These are phyloP conservation scores for Lunasporangiospora selenospora DNA, from an alignment of 192 early-diverging fungal species.

Conservation along the genomic window DNA sequence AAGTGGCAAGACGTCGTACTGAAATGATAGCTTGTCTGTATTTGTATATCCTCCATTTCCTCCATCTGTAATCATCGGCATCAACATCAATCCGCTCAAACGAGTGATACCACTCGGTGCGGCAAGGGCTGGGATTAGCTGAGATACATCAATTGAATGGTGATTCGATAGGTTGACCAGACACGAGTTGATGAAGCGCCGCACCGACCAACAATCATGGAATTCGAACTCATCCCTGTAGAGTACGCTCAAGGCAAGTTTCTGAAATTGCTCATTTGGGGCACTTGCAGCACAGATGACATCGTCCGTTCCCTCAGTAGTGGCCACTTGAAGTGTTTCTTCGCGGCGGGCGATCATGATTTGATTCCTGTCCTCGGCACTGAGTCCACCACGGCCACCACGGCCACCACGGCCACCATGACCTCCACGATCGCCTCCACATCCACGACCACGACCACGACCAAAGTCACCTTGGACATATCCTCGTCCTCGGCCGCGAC, in stretches of 20 bases:
- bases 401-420: no score
- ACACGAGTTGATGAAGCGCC: slow-evolving; percentile 31
- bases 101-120: slow-evolving; percentile 9
- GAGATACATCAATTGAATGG: slow-evolving; percentile 21
- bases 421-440: no score
- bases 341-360: slow-evolving; percentile 8
- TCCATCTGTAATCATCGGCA: slow-evolving; percentile 36
- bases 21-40: slow-evolving; percentile 27
- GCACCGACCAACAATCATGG: slow-evolving; percentile 2
- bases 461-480: background rate
- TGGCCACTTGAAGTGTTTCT: slow-evolving; percentile 11
- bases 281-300: slow-evolving; percentile 13
- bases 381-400: background rate
- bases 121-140: slow-evolving; percentile 22
- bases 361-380: background rate
- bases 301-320: slow-evolving; percentile 43
- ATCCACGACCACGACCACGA: background rate
- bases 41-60: no score
- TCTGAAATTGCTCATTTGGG: background rate
- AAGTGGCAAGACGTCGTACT: slow-evolving; percentile 47
- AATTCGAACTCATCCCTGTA: slow-evolving; percentile 3
- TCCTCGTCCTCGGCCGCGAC: background rate
- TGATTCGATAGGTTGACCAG: slow-evolving; percentile 44
- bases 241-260: slow-evolving; percentile 7
- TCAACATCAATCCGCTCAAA: slow-evolving; percentile 31